These are phyloP conservation scores for Claviceps arundinis DNA, from an alignment of 2,329 filamentous ascomycete species.

Conservation along the genomic window DNA sequence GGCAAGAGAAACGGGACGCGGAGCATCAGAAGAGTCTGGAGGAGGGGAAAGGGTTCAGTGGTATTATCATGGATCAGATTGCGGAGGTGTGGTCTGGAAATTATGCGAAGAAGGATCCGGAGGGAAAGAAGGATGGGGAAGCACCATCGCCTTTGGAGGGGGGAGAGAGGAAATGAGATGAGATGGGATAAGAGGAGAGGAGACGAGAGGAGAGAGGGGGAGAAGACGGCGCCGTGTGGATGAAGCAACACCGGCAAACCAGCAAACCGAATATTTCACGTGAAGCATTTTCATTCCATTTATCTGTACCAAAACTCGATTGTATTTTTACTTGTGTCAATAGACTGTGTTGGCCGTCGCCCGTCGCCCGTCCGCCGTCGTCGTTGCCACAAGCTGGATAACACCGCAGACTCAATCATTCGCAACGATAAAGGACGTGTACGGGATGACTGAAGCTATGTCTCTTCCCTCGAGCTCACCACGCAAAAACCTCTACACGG, in stretches of 20 bases:
- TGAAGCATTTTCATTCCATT: not conserved
- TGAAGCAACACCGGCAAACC: not conserved
- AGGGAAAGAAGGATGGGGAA: slow-evolving; percentile 1
- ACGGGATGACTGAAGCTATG: not conserved
- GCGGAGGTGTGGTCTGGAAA: slow-evolving; percentile 36
- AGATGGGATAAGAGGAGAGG: not conserved
- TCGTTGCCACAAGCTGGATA: not conserved
- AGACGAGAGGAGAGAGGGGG: not conserved
- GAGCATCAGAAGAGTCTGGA: slow-evolving; percentile 39
- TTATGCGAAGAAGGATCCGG: slow-evolving; percentile 17
- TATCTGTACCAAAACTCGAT: not conserved
- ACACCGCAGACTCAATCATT: not conserved
- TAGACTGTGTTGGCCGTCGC: not conserved
- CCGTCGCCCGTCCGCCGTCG: not conserved
- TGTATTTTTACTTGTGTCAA: not conserved
- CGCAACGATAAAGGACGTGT: not conserved
- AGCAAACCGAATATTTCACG: not conserved
- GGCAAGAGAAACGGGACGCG: slow-evolving; percentile 37
- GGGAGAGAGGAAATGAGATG: not conserved
- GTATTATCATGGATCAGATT: slow-evolving; percentile 43
- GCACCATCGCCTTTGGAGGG: not conserved
- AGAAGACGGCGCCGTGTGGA: not conserved
- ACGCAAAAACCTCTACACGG: not conserved
- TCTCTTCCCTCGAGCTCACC: too few relatives aligned
- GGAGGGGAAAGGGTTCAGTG: slow-evolving; percentile 42